Evolutionary conservation across 768 basidiomycete species (phyloP).

Genomic region (Pisolithus microcarpus): DNA sequence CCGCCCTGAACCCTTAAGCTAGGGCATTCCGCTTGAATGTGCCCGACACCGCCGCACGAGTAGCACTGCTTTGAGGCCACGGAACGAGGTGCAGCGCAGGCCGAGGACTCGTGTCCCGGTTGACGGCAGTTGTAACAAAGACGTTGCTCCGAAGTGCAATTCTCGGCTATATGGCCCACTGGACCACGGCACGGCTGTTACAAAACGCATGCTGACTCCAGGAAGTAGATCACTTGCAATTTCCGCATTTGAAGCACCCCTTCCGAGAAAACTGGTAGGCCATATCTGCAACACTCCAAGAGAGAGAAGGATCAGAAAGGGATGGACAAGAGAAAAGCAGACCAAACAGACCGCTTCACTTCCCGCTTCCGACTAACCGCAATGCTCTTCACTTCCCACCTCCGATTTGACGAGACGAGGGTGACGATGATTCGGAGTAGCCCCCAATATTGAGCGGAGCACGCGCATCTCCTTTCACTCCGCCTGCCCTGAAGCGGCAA

Average conservation of each 20-base stretch:
- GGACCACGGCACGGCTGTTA: conserved; percentile 12
- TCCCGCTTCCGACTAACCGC: conserved; percentile 69
- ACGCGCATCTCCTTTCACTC: conserved; percentile 9
- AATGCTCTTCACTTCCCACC: conserved; percentile 55
- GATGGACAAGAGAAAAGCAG: neutral
- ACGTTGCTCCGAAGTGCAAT: conserved; percentile 80
- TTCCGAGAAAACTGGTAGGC: conserved; percentile 80
- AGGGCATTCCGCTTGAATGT: conserved; percentile 83
- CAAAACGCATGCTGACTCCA: conserved; percentile 8
- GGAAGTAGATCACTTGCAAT: conserved; percentile 48
- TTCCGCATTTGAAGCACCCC: conserved; percentile 92
- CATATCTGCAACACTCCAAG: conserved; percentile 44
- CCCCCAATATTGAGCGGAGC: conserved; percentile 11
- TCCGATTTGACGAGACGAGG: conserved; percentile 45
- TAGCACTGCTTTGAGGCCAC: conserved; percentile 88
- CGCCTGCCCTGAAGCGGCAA: conserved; percentile 29
- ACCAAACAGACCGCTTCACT: conserved; percentile 49
- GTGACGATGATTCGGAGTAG: conserved; percentile 35
- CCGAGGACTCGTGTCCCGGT: conserved; percentile 88
- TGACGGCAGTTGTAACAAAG: conserved; percentile 94
- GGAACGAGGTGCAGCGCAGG: conserved; percentile 78
- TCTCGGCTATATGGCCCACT: conserved; percentile 94
- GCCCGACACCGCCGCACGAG: conserved; percentile 87
- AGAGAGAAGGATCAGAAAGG: conserved; percentile 11
- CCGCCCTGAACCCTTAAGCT: conserved; percentile 62